phyloP scores from a whole-genome alignment of 192 early-diverging fungal genomes.

The Coemansia sp. region DNA sequence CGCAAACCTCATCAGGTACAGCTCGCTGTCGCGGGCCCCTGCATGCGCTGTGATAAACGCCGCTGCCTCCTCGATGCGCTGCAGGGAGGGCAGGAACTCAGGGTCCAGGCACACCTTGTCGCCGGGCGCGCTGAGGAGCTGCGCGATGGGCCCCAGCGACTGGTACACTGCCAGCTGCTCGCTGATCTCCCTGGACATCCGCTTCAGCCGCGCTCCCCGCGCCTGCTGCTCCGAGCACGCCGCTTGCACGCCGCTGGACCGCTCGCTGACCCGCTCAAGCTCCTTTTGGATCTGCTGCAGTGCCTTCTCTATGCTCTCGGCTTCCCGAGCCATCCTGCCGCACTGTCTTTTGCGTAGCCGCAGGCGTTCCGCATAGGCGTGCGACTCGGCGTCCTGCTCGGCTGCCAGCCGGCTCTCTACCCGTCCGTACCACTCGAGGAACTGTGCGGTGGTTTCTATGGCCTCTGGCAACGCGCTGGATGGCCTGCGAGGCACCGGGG shows the following conservation, averaged over 20 bases:
- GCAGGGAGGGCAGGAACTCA: slow-evolving; percentile 79
- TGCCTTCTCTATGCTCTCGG: slow-evolving; percentile 57
- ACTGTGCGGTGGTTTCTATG: slow-evolving; percentile 87
- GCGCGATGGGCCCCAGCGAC: slow-evolving; percentile 76
- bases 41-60: slow-evolving; percentile 50
- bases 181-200: slow-evolving; percentile 57
- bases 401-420: slow-evolving; percentile 78
- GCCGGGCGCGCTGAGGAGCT: slow-evolving; percentile 77
- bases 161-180: slow-evolving; percentile 76
- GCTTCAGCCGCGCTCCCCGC: slow-evolving; percentile 15
- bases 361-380: slow-evolving; percentile 61
- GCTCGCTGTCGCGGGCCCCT: slow-evolving; percentile 80
- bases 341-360: slow-evolving; percentile 12
- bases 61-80: slow-evolving; percentile 74
- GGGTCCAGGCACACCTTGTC: slow-evolving; percentile 76
- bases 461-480: slow-evolving; percentile 21
- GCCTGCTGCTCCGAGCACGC: slow-evolving; percentile 80
- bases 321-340: slow-evolving; percentile 55
- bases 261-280: slow-evolving; percentile 76
- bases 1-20: slow-evolving; percentile 89
- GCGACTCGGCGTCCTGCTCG: slow-evolving; percentile 75
- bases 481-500: neutral
- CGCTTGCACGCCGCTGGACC: slow-evolving; percentile 72
- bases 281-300: slow-evolving; percentile 65
- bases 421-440: slow-evolving; percentile 88